Conservation (phyloP, 2,329 filamentous ascomycete genomes). For the Rhynchosporium agropyri region DNA sequence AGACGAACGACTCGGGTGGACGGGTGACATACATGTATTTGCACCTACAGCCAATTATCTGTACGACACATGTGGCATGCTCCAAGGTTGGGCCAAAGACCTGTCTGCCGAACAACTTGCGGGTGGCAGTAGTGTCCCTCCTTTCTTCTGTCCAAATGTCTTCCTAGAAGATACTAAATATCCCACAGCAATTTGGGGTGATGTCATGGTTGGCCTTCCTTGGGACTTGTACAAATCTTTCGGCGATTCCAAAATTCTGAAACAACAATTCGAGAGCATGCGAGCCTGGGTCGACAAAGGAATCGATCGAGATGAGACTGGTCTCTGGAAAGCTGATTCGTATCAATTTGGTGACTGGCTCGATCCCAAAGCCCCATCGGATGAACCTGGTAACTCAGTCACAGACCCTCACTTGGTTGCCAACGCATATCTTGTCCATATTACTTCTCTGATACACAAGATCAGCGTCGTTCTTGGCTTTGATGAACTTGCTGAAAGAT, state of each 20-base stretch:
- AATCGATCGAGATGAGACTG: slow-evolving; percentile 40
- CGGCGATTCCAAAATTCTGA: slow-evolving; percentile 45
- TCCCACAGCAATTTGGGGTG: slow-evolving; percentile 46
- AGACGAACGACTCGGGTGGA: slow-evolving; percentile 53
- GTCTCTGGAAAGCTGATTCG: slow-evolving; percentile 44
- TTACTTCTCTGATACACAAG: slow-evolving; percentile 45
- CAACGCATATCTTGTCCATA: slow-evolving; percentile 51
- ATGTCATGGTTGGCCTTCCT: slow-evolving; percentile 47
- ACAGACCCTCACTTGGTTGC: slow-evolving; percentile 48
- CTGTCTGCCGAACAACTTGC: slow-evolving; percentile 43
- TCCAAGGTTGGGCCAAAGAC: slow-evolving; percentile 45
- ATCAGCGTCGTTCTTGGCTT: slow-evolving; percentile 42
- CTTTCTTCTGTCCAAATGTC: slow-evolving; percentile 32
- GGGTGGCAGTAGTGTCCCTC: slow-evolving; percentile 27
- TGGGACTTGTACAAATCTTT: slow-evolving; percentile 47
- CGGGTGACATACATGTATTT: slow-evolving; percentile 50
- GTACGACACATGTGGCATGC: slow-evolving; percentile 46
- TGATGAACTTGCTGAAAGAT: slow-evolving; percentile 32
- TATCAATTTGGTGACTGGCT: slow-evolving; percentile 52
- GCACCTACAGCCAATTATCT: slow-evolving; percentile 48
- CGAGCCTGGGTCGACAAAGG: slow-evolving; percentile 46
- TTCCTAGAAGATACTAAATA: slow-evolving; percentile 21
- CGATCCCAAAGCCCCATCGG: slow-evolving; percentile 49
- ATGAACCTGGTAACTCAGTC: slow-evolving; percentile 44
- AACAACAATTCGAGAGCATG: slow-evolving; percentile 47